phyloP scores from a whole-genome alignment of 129 eudicot genomes.

The Escallonia rubra region DNA sequence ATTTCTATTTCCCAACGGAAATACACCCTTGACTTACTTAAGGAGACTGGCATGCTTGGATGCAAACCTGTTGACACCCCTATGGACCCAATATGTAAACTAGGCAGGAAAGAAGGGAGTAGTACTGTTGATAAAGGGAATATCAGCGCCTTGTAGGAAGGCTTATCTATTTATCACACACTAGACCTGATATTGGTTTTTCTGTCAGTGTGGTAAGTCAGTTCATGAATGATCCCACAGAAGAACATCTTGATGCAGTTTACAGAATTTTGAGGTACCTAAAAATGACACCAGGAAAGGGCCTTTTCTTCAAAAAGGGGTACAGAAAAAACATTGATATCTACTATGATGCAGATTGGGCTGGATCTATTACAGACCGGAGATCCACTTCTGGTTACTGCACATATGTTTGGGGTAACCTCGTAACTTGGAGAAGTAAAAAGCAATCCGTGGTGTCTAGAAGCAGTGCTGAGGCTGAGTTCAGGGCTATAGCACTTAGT shows the following conservation, averaged over 20 bases:
- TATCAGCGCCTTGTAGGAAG: constrained; percentile 8
- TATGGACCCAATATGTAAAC: background rate
- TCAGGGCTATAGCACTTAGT: background rate
- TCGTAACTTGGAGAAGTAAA: constrained; percentile 15
- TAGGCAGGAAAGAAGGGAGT: background rate
- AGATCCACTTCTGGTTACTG: constrained; percentile 3
- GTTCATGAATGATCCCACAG: constrained; percentile 10
- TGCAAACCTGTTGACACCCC: constrained; percentile 1
- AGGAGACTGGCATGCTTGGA: background rate
- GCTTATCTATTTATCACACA: constrained; percentile 4
- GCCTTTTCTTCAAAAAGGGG: background rate
- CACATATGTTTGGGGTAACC: constrained; percentile 3
- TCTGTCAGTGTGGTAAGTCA: constrained; percentile 8
- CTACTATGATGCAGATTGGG: constrained; percentile 13
- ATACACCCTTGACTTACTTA: constrained; percentile 4
- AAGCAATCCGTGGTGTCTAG: constrained; percentile 13
- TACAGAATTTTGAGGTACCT: constrained; percentile 4
- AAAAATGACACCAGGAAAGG: background rate
- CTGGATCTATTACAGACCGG: background rate
- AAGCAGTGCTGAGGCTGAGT: constrained; percentile 17
- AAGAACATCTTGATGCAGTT: constrained; percentile 11
- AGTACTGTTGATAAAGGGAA: background rate
- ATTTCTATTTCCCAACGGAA: constrained; percentile 5
- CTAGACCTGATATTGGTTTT: constrained; percentile 11
- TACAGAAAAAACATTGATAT: background rate